phyloP scores from a whole-genome alignment of 2,329 filamentous ascomycete species.

The Fonsecaea nubica region DNA sequence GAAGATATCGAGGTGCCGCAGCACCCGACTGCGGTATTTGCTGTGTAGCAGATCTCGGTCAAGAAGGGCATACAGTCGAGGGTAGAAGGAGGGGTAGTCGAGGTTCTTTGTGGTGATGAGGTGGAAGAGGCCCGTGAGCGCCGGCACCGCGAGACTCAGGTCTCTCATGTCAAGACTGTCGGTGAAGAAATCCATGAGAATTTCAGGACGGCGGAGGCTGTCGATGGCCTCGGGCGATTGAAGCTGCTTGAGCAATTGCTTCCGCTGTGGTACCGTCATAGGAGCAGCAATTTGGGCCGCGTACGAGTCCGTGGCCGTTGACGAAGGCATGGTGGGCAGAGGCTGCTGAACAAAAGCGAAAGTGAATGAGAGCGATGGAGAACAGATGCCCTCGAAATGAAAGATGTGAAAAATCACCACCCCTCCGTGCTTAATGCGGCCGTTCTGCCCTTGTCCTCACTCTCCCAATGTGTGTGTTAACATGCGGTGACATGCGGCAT shows the following conservation, averaged over 20 bases:
- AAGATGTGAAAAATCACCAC: constrained; percentile 1
- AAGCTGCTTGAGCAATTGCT: constrained; percentile 68
- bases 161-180: constrained; percentile 89
- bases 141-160: constrained; percentile 77
- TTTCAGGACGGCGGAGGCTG: constrained; percentile 77
- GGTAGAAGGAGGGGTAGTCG: constrained; percentile 93
- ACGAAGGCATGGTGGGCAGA: constrained; percentile 29
- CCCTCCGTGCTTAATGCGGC: constrained; percentile 17
- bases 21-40: constrained; percentile 91
- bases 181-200: constrained; percentile 96
- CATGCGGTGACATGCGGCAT: constrained; percentile 1
- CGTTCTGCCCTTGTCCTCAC: not conserved
- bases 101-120: constrained; percentile 92
- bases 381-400: constrained; percentile 27
- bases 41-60: constrained; percentile 88
- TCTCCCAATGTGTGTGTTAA: not conserved
- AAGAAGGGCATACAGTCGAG: constrained; percentile 90
- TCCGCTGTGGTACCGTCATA: constrained; percentile 75
- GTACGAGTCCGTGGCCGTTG: constrained; percentile 37
- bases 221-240: constrained; percentile 58
- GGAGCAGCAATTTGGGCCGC: constrained; percentile 42
- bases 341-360: not conserved
- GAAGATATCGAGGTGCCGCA: constrained; percentile 89
- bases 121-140: constrained; percentile 91
- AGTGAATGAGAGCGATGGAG: constrained; percentile 20